Conservation (phyloP, 2,329 filamentous ascomycete species). For the Ophiostoma pallidulum region DNA sequence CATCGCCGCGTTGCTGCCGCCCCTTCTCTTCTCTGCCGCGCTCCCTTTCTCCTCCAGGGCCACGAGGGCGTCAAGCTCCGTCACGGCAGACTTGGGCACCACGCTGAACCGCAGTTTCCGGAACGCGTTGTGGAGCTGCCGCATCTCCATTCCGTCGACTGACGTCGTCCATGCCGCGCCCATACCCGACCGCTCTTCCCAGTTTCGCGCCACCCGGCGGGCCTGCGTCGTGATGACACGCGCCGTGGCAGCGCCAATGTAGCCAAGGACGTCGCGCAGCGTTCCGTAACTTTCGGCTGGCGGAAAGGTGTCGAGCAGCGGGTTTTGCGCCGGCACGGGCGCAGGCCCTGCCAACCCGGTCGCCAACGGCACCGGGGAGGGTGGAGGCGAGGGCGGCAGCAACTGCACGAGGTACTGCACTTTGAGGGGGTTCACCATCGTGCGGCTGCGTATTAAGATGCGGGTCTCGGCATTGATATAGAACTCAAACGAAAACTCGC, state of each 20-base stretch:
- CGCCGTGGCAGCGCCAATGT: constrained; percentile 34
- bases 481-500: constrained; percentile 34
- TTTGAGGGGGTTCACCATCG: constrained; percentile 35
- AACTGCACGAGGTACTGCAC: constrained; percentile 34
- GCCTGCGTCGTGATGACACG: constrained; percentile 30
- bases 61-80: constrained; percentile 5
- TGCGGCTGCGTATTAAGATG: constrained; percentile 35
- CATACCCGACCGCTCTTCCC: constrained; percentile 1
- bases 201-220: constrained; percentile 20
- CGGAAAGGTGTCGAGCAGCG: constrained; percentile 30
- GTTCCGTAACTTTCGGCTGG: constrained; percentile 38
- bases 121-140: constrained; percentile 17
- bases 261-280: constrained; percentile 34
- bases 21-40: not conserved
- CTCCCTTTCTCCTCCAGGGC: not conserved
- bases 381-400: constrained; percentile 21
- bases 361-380: not conserved
- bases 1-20: not conserved
- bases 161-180: constrained; percentile 21
- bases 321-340: constrained; percentile 18
- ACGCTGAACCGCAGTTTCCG: constrained; percentile 27
- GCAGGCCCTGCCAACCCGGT: no score
- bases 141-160: constrained; percentile 12
- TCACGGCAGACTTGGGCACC: not conserved
- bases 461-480: constrained; percentile 34